phyloP scores from a whole-genome alignment of 257 asterid genomes.

The Solanum clarkiae region DNA sequence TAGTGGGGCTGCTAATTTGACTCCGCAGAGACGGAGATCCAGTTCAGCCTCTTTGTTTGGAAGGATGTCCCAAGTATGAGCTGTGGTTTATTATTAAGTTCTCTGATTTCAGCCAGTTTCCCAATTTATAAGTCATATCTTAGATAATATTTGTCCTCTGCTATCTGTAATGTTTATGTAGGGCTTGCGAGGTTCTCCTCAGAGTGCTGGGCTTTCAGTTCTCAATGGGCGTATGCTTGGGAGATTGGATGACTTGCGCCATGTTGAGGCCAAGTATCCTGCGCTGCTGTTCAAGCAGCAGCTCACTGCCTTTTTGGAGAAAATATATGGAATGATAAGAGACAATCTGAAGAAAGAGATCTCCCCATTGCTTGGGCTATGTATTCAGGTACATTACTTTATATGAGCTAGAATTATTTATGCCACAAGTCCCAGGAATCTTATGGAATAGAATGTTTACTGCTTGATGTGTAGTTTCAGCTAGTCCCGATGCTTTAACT shows the following conservation, averaged over 20 bases:
- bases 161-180: slow-evolving; percentile 16
- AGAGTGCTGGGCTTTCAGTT: slow-evolving; percentile 82
- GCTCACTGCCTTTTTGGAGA: slow-evolving; percentile 98
- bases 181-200: slow-evolving; percentile 93
- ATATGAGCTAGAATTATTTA: neutral
- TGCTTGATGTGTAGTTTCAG: neutral
- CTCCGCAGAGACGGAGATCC: slow-evolving; percentile 90
- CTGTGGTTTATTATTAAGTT: slow-evolving; percentile 3
- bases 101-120: slow-evolving; percentile 4
- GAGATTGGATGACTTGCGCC: slow-evolving; percentile 87
- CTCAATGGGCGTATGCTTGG: slow-evolving; percentile 79
- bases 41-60: slow-evolving; percentile 96
- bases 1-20: slow-evolving; percentile 90
- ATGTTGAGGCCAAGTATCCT: slow-evolving; percentile 98
- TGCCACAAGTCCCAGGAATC: neutral
- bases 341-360: slow-evolving; percentile 95
- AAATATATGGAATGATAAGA: slow-evolving; percentile 92
- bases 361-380: slow-evolving; percentile 89
- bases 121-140: neutral
- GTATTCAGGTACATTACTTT: slow-evolving; percentile 63
- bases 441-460: neutral
- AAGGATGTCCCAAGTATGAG: slow-evolving; percentile 91
- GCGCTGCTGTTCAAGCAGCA: slow-evolving; percentile 98
- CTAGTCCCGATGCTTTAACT: neutral
- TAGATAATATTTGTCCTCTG: slow-evolving; percentile 3